phyloP scores from a whole-genome alignment of 306 rosid genomes.

The Acacia melanoxylon region DNA sequence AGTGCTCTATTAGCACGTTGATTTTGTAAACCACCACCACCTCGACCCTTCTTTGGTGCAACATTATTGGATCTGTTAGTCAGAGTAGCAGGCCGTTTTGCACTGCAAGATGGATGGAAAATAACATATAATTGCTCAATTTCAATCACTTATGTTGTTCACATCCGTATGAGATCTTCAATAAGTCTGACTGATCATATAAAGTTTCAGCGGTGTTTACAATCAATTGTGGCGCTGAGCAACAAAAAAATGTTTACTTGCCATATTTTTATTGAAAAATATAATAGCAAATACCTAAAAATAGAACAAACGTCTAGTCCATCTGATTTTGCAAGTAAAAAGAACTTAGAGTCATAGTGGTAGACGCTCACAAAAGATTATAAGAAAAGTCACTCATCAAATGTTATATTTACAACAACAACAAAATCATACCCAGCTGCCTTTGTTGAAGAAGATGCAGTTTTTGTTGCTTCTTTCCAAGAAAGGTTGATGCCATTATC shows the following conservation, averaged over 20 bases:
- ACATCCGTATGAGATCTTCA: neutral
- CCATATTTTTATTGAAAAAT: neutral
- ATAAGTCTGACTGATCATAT: neutral
- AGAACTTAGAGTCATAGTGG: conserved; percentile 26
- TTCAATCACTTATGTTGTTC: conserved; percentile 11
- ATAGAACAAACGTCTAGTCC: neutral
- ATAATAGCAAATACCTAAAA: neutral
- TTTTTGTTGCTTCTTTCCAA: conserved; percentile 88
- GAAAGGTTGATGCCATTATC: conserved; percentile 89
- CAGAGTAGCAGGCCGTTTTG: conserved; percentile 70
- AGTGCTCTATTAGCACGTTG: conserved; percentile 91
- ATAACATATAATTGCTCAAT: neutral
- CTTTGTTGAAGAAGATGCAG: conserved; percentile 42
- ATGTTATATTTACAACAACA: neutral
- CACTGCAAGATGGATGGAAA: conserved; percentile 46
- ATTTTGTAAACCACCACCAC: conserved; percentile 64
- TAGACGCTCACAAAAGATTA: neutral
- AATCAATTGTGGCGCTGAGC: neutral
- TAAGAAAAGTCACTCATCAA: neutral
- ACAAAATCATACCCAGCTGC: conserved; percentile 61
- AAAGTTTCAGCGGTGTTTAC: neutral
- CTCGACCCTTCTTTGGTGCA: conserved; percentile 74
- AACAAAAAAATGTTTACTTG: neutral
- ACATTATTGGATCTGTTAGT: conserved; percentile 60
- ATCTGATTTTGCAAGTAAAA: neutral